A percentile compares a stretch with the other conserved stretches of the same genome.
These are phyloP conservation scores for Trichoderma atroviride DNA, from an alignment of 2,329 filamentous ascomycete species.

Conservation along the genomic window DNA sequence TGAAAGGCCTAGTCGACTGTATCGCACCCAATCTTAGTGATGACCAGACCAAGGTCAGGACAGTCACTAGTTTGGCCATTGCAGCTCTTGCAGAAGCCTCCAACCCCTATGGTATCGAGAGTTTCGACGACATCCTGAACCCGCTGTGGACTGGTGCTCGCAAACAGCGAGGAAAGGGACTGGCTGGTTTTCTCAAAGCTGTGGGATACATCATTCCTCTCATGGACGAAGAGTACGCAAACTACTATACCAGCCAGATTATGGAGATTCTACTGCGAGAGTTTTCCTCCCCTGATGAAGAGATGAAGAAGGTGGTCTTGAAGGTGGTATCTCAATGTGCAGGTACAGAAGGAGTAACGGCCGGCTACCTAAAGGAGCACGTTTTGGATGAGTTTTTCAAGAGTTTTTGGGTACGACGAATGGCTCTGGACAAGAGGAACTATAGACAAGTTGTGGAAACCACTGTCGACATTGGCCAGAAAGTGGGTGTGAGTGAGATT, in stretches of 20 bases:
- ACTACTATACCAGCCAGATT: conserved; percentile 97
- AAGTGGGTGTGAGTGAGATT: conserved; percentile 96
- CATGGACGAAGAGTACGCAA: conserved; percentile 99
- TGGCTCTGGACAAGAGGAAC: conserved; percentile 97
- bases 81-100: conserved; percentile 94
- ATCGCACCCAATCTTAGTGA: conserved; percentile 96
- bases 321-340: conserved; percentile 97
- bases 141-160: conserved; percentile 95
- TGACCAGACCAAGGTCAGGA: conserved; percentile 96
- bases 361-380: conserved; percentile 91
- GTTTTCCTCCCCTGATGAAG: conserved; percentile 95
- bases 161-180: conserved; percentile 93
- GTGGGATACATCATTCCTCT: conserved; percentile 97
- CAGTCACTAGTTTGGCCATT: conserved; percentile 92
- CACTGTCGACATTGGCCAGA: conserved; percentile 94
- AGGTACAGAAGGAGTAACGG: conserved; percentile 90
- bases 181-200: conserved; percentile 94
- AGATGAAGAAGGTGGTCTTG: conserved; percentile 99
- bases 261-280: conserved; percentile 98
- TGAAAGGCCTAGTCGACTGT: conserved; percentile 95
- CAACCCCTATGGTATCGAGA: conserved; percentile 98
- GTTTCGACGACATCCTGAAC: conserved; percentile 96
- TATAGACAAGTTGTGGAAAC: conserved; percentile 98
- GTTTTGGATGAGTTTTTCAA: conserved; percentile 98
- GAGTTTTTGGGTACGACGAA: conserved; percentile 95